Evolutionary conservation across 73 alveolate genomes (phyloP), one percentile per base, ranked within the genome.

Genomic region (Blepharisma japonicum): DNA sequence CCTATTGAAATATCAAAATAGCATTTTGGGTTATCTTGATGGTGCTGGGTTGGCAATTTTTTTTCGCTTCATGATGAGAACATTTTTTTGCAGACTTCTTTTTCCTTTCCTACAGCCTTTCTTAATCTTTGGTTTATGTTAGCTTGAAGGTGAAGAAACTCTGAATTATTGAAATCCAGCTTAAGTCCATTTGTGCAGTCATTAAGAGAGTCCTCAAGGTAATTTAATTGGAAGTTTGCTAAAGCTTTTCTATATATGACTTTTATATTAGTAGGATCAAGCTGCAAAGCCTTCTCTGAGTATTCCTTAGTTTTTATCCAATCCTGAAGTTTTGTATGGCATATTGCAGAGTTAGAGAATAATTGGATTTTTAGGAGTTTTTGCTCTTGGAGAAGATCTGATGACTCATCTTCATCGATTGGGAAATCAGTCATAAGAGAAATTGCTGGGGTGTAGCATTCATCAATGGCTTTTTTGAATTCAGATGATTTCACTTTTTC

Each of bases 1-100:
- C 97, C 99, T 55, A 90, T 72, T 80, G 86, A 70, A 56, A 97
- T 77, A 85, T 96, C 99, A 14, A 97, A 66, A 81, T 77, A 97
- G 48, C 90, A 95, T 42, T 82, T 49, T 42, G 97, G 95, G 55
- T 89, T 89, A 11, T 56, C 72, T 21, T 78, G 55, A 76, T 81
- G 71, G 21, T 91, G 88, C 55, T 92, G 89, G 27, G 45, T 32
- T 6, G 95, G 94, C 55, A 89, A 91, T 42, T 82, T 66, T 27
- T 77, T 79, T 38, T 88, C 81, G 6, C 87, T 84, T 25, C 55
- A 79, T 6, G 67, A 80, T 18, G 86, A 77, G 81, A 96, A 96
- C 66, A 96, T 79, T 20, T 82, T 83, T 68, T 84, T 82, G 51
- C 84, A 77, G 32, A 89, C 68, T 54, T 93, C 82, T 66, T 89